Percentiles rank a stretch among this genome's conserved stretches.
Evolutionary conservation across 306 rosid genomes (phyloP).

Genomic region (Astragalus glycyphyllos): DNA sequence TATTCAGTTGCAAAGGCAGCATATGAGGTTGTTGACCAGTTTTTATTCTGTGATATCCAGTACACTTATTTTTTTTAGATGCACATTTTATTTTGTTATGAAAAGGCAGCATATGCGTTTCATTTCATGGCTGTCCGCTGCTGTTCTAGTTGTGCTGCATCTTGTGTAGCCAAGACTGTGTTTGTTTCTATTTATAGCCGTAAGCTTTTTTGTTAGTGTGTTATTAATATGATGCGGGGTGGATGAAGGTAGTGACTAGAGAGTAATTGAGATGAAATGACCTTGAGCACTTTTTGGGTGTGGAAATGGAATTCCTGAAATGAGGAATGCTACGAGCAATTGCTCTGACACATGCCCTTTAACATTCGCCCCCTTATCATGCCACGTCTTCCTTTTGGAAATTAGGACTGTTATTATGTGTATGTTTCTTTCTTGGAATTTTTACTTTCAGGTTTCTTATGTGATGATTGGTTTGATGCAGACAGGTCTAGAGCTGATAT

Average conservation of each 20-base stretch:
- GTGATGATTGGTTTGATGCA: slow-evolving; percentile 45
- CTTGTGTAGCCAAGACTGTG: no score
- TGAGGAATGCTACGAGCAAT: no score
- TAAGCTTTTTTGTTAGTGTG: not conserved
- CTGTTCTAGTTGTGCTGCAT: not conserved
- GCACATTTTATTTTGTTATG: slow-evolving; percentile 12
- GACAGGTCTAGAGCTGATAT: slow-evolving; percentile 66
- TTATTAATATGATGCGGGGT: slow-evolving; percentile 10
- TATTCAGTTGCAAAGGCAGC: slow-evolving; percentile 64
- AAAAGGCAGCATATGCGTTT: not conserved
- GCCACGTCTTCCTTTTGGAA: no score
- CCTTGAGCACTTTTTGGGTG: not conserved
- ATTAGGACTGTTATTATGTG: no score
- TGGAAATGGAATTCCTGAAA: not conserved
- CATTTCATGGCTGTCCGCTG: not conserved
- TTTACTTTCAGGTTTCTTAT: slow-evolving; percentile 22
- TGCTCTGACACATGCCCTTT: no score
- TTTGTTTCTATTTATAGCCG: not conserved
- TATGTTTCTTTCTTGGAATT: not conserved
- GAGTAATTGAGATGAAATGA: slow-evolving; percentile 10
- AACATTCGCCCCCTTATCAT: no score
- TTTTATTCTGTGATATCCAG: slow-evolving; percentile 29
- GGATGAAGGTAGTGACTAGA: slow-evolving; percentile 4
- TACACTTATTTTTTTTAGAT: slow-evolving; percentile 26
- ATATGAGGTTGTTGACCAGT: slow-evolving; percentile 61